phyloP scores from a whole-genome alignment of 495 filamentous ascomycete genomes.

The Penicillium canescens region DNA sequence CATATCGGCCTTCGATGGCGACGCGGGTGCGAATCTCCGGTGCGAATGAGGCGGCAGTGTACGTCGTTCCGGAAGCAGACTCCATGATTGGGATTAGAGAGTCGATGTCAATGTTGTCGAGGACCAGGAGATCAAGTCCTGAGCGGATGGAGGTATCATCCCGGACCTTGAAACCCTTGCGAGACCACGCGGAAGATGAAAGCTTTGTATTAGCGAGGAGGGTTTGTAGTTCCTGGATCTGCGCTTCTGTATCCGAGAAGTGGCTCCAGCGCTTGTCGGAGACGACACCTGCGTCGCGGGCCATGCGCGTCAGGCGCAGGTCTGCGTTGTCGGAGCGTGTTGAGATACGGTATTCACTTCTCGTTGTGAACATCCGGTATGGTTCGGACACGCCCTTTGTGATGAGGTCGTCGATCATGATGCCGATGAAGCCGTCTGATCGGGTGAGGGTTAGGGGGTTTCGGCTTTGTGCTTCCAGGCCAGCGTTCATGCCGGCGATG shows the following conservation, averaged over 20 bases:
- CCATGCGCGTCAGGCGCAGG: slow-evolving; percentile 76
- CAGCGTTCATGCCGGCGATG: slow-evolving; percentile 91
- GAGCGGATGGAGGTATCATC: slow-evolving; percentile 59
- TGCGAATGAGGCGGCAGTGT: slow-evolving; percentile 50
- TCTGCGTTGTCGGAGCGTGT: slow-evolving; percentile 94
- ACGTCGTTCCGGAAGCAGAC: slow-evolving; percentile 27
- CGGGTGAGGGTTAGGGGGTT: slow-evolving; percentile 67
- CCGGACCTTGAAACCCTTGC: slow-evolving; percentile 66
- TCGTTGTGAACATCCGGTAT: slow-evolving; percentile 97
- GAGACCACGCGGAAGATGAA: slow-evolving; percentile 62
- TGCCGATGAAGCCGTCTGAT: slow-evolving; percentile 91
- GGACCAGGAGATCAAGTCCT: slow-evolving; percentile 74
- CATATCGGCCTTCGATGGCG: slow-evolving; percentile 78
- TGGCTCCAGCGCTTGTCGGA: slow-evolving; percentile 72
- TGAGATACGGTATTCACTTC: slow-evolving; percentile 92
- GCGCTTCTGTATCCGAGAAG: slow-evolving; percentile 60
- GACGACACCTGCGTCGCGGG: slow-evolving; percentile 75
- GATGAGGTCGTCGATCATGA: slow-evolving; percentile 98
- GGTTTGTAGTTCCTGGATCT: slow-evolving; percentile 63
- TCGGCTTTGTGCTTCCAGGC: slow-evolving; percentile 68
- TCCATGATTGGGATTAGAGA: slow-evolving; percentile 57
- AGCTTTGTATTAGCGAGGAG: slow-evolving; percentile 57
- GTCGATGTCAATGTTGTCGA: slow-evolving; percentile 55
- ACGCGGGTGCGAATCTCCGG: slow-evolving; percentile 64
- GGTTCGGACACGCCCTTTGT: slow-evolving; percentile 97